phyloP scores from a whole-genome alignment of 2,329 filamentous ascomycete genomes.

The Fusarium sp. region DNA sequence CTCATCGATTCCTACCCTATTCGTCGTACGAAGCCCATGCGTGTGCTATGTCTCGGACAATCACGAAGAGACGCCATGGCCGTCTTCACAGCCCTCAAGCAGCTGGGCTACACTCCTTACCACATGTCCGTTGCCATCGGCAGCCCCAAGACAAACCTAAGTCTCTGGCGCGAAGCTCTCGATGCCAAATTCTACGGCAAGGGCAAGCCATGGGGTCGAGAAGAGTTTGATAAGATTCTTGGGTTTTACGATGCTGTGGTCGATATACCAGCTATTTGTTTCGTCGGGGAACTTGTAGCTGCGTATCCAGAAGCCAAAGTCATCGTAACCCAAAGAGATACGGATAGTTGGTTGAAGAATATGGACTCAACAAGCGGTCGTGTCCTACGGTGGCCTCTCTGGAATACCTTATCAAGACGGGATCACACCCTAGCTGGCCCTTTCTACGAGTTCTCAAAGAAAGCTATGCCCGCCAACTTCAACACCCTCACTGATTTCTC shows the following conservation, averaged over 20 bases:
- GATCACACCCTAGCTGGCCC: conserved; percentile 15
- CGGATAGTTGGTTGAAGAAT: conserved; percentile 27
- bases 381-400: conserved; percentile 33
- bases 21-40: conserved; percentile 31
- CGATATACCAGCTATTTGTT: conserved; percentile 32
- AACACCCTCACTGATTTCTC: conserved; percentile 29
- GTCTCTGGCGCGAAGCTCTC: conserved; percentile 38
- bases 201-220: conserved; percentile 30
- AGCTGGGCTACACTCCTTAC: conserved; percentile 33
- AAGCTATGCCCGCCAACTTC: conserved; percentile 18
- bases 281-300: conserved; percentile 33
- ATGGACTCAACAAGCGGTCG: conserved; percentile 30
- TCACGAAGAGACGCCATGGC: conserved; percentile 25
- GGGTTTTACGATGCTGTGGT: conserved; percentile 25
- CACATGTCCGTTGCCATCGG: conserved; percentile 22
- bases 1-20: conserved; percentile 35
- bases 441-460: conserved; percentile 35
- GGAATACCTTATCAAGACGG: conserved; percentile 28
- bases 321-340: conserved; percentile 24
- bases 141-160: conserved; percentile 19
- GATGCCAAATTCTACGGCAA: conserved; percentile 34
- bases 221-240: conserved; percentile 36
- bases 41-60: conserved; percentile 34
- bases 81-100: conserved; percentile 18
- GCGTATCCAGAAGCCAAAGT: conserved; percentile 38